Percentiles rank a stretch among this genome's conserved stretches.
phyloP scores from a whole-genome alignment of 768 basidiomycete species.

The Naganishia kalamii region DNA sequence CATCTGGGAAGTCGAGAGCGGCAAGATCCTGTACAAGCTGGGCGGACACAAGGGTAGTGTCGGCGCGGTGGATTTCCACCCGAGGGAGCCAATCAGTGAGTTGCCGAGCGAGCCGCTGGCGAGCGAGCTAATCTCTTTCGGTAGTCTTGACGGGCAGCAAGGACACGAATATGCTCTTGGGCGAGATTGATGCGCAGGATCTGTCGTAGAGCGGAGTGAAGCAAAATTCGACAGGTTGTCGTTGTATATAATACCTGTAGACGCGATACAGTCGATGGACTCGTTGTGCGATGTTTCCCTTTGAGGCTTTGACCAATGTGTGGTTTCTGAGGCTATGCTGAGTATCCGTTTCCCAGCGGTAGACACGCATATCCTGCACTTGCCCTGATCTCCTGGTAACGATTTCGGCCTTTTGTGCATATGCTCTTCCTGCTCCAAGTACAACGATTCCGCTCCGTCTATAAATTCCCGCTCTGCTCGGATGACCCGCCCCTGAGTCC shows the following conservation, averaged over 20 bases:
- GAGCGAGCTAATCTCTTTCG: background rate
- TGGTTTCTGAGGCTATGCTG: too few relatives aligned
- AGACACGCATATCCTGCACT: too few relatives aligned
- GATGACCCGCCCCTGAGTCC: too few relatives aligned
- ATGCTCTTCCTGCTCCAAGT: too few relatives aligned
- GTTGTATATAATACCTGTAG: background rate
- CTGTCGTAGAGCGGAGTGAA: conserved; percentile 24
- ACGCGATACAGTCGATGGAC: background rate
- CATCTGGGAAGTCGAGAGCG: conserved; percentile 47
- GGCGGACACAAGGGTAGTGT: conserved; percentile 97
- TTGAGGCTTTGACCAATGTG: too few relatives aligned
- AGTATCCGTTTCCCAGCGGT: too few relatives aligned
- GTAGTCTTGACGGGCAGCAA: conserved; percentile 86
- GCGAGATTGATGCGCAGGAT: conserved; percentile 65
- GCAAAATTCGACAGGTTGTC: background rate
- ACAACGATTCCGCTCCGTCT: too few relatives aligned
- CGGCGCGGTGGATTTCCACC: conserved; percentile 91
- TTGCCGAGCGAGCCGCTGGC: conserved; percentile 19
- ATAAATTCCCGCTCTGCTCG: too few relatives aligned
- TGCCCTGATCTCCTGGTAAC: too few relatives aligned
- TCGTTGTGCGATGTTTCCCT: too few relatives aligned
- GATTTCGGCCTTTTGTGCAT: too few relatives aligned
- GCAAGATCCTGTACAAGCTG: conserved; percentile 50
- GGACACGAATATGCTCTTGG: conserved; percentile 83
- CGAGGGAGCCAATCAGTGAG: conserved; percentile 89